A percentile compares a stretch with the other conserved stretches of the same genome.
phyloP scores from a whole-genome alignment of 2,329 filamentous ascomycete species.

The Nigrospora oryzae region DNA sequence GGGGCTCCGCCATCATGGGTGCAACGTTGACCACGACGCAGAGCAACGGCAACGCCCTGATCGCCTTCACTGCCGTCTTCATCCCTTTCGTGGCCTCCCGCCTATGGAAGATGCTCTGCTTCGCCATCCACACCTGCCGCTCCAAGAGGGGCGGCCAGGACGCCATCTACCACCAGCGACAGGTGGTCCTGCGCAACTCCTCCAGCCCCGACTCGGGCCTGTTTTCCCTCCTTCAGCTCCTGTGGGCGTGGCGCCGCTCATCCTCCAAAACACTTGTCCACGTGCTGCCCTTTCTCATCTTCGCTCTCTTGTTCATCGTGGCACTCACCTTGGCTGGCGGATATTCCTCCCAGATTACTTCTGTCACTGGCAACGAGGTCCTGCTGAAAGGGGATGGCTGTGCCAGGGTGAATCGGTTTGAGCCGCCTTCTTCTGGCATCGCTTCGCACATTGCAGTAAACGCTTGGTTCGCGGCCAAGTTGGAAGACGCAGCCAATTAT shows the following conservation, averaged over 20 bases:
- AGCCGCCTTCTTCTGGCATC: too few species aligned
- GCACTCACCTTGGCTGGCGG: neutral
- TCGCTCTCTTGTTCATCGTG: neutral
- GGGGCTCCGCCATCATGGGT: slow-evolving; percentile 2
- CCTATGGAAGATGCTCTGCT: slow-evolving; percentile 8
- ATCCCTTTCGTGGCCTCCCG: slow-evolving; percentile 8
- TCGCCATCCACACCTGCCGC: slow-evolving; percentile 4
- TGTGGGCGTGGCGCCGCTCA: slow-evolving; percentile 1
- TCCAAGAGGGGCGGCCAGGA: slow-evolving; percentile 1
- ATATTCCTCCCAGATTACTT: neutral
- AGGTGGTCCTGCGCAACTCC: slow-evolving; percentile 9
- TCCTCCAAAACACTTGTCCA: neutral
- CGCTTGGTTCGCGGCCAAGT: neutral
- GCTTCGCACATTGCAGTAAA: neutral
- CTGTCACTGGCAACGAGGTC: neutral
- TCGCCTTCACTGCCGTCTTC: slow-evolving; percentile 9
- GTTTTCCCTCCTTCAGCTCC: neutral
- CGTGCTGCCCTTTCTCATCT: neutral
- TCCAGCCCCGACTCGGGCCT: slow-evolving; percentile 4
- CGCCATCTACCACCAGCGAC: slow-evolving; percentile 8
- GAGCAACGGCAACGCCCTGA: slow-evolving; percentile 4
- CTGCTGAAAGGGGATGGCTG: neutral
- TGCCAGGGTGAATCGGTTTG: too few species aligned
- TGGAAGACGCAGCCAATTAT: neutral
- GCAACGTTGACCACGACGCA: slow-evolving; percentile 4